Percentiles rank a stretch among this genome's conserved stretches.
Conservation (phyloP, 2,329 filamentous ascomycete genomes). For the Colletotrichum lentis region DNA sequence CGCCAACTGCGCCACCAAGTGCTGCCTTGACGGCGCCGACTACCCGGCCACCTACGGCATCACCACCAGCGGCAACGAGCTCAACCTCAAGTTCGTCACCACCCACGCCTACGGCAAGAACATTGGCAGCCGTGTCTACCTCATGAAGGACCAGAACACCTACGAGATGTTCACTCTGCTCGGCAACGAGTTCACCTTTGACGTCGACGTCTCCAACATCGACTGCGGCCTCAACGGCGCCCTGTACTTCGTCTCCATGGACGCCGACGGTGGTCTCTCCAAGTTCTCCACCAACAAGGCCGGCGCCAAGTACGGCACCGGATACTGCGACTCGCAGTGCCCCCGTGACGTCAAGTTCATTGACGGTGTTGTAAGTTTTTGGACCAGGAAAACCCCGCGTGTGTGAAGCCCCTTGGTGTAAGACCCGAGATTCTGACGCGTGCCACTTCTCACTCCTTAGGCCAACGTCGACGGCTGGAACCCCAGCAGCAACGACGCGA, state of each 20-base stretch:
- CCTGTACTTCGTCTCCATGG: conserved; percentile 71
- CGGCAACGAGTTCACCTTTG: conserved; percentile 75
- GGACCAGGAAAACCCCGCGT: too few species aligned
- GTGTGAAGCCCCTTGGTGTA: too few species aligned
- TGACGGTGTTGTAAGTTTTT: conserved; percentile 55
- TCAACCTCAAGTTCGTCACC: conserved; percentile 67
- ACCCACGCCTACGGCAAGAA: conserved; percentile 57
- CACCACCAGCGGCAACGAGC: conserved; percentile 58
- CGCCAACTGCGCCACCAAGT: conserved; percentile 56
- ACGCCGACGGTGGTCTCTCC: conserved; percentile 62
- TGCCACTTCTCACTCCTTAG: conserved; percentile 39
- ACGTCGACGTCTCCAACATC: conserved; percentile 73
- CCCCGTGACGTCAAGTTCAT: conserved; percentile 67
- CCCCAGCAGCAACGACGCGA: conserved; percentile 61
- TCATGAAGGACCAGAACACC: conserved; percentile 67
- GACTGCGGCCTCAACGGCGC: conserved; percentile 77
- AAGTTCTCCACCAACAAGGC: conserved; percentile 61
- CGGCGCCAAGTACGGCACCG: conserved; percentile 68
- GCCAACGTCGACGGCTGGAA: conserved; percentile 63
- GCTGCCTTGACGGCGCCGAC: conserved; percentile 63
- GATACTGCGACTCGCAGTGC: conserved; percentile 62
- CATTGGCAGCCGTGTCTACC: conserved; percentile 67
- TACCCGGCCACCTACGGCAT: conserved; percentile 63
- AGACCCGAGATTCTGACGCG: too few species aligned
- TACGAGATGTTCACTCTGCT: conserved; percentile 73